These are phyloP conservation scores for Angomonas ambiguus DNA, from an alignment of 208 protist genomes.

Conservation along the genomic window DNA sequence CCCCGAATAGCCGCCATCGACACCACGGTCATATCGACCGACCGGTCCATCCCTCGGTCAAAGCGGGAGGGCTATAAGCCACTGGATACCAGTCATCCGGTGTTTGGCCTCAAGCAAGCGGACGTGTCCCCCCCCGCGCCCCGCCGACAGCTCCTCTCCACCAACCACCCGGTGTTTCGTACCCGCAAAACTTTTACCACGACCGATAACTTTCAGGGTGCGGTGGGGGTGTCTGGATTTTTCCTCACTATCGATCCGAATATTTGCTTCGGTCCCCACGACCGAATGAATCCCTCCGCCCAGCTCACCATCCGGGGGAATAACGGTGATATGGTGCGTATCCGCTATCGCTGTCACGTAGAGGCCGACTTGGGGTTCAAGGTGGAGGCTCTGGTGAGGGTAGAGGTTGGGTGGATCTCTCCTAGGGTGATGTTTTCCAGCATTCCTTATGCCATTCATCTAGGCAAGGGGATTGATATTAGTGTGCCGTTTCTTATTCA, in stretches of 20 bases:
- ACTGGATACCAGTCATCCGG: constrained; percentile 57
- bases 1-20: constrained; percentile 16
- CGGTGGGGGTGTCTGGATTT: constrained; percentile 71
- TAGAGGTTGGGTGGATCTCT: constrained; percentile 86
- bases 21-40: constrained; percentile 18
- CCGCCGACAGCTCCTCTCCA: constrained; percentile 38
- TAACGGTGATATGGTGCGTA: constrained; percentile 69
- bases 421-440: constrained; percentile 65
- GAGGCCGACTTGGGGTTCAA: constrained; percentile 52
- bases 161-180: constrained; percentile 72
- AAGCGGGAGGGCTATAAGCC: constrained; percentile 28
- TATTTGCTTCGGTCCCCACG: constrained; percentile 40
- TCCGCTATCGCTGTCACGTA: constrained; percentile 70
- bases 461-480: constrained; percentile 75
- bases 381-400: constrained; percentile 69
- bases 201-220: constrained; percentile 53
- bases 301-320: constrained; percentile 72
- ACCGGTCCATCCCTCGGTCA: constrained; percentile 20
- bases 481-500: constrained; percentile 78
- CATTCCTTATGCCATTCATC: constrained; percentile 69
- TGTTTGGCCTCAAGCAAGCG: constrained; percentile 67
- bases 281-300: constrained; percentile 79
- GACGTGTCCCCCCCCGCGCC: constrained; percentile 20
- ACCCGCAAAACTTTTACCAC: constrained; percentile 37
- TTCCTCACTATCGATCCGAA: constrained; percentile 78